Evolutionary conservation across 768 basidiomycete species (phyloP).

Genomic region (Lactarius tabidus): DNA sequence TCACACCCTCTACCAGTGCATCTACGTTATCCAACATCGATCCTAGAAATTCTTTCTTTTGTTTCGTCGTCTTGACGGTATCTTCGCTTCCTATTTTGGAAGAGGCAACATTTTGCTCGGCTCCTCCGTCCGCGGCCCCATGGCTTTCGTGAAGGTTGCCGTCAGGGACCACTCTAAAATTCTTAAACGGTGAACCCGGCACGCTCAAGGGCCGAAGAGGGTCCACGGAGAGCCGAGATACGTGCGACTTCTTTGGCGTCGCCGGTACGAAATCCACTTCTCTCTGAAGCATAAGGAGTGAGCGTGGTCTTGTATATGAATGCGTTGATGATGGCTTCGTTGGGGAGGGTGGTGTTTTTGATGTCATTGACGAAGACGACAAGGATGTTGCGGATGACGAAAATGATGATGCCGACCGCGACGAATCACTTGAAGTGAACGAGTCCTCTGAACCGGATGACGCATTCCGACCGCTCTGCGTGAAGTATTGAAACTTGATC

Average conservation of each 20-base stretch:
- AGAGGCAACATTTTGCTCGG: conserved; percentile 23
- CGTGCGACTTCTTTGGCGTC: conserved; percentile 59
- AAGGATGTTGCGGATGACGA: conserved; percentile 30
- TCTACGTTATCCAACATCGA: conserved; percentile 90
- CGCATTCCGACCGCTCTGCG: conserved; percentile 19
- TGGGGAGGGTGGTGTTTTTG: conserved; percentile 18
- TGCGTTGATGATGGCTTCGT: conserved; percentile 25
- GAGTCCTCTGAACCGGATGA: conserved; percentile 28
- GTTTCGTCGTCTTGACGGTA: conserved; percentile 54
- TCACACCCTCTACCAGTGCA: conserved; percentile 81
- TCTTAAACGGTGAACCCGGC: conserved; percentile 20
- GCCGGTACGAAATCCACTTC: conserved; percentile 72
- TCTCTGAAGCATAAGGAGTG: conserved; percentile 61
- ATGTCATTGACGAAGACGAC: conserved; percentile 32
- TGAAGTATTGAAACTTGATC: conserved; percentile 14
- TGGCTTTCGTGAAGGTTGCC: conserved; percentile 9
- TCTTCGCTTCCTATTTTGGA: conserved; percentile 25
- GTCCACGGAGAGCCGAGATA: conserved; percentile 33
- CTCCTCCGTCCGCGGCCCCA: conserved; percentile 19
- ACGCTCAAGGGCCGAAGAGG: conserved; percentile 24
- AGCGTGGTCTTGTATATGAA: conserved; percentile 37
- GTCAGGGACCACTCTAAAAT: conserved; percentile 6
- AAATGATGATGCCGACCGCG: conserved; percentile 20
- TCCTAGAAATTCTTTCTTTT: conserved; percentile 78
- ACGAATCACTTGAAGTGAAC: conserved; percentile 17